A percentile compares a stretch with the other conserved stretches of the same genome.
Evolutionary conservation across 139 green algal species (phyloP).

Genomic region (Tetratostichococcus sp.): DNA sequence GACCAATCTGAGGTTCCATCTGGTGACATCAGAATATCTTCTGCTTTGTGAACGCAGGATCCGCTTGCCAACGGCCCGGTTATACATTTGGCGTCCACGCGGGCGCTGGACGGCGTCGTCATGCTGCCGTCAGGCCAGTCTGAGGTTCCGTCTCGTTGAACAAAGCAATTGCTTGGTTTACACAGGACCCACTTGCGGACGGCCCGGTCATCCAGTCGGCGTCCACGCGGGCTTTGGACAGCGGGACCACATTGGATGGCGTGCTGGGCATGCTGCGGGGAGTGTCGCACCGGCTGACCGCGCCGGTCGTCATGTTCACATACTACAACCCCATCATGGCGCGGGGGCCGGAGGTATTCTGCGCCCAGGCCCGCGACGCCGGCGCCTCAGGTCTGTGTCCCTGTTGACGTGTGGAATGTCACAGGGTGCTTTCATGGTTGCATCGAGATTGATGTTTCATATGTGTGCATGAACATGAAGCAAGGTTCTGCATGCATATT

Average conservation of each 20-base stretch:
- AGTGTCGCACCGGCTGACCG: conserved; percentile 56
- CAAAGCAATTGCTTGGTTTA: neutral
- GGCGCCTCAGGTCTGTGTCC: conserved; percentile 61
- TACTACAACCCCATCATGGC: conserved; percentile 99
- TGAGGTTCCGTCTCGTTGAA: neutral
- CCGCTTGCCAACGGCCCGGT: conserved; percentile 92
- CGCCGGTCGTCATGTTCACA: conserved; percentile 94
- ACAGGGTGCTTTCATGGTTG: too few relatives aligned
- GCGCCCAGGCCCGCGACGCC: conserved; percentile 73
- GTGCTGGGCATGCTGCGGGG: conserved; percentile 69
- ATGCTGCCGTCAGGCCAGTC: neutral
- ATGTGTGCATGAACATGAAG: too few relatives aligned
- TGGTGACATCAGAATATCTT: neutral
- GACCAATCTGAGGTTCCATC: neutral
- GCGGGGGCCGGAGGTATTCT: conserved; percentile 81
- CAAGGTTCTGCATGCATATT: too few relatives aligned
- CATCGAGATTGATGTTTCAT: too few relatives aligned
- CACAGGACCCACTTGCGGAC: conserved; percentile 90
- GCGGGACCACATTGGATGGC: conserved; percentile 69
- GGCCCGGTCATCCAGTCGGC: conserved; percentile 92
- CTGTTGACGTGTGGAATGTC: too few relatives aligned
- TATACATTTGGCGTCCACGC: conserved; percentile 89
- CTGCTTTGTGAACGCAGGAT: conserved; percentile 45
- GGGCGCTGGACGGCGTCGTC: neutral
- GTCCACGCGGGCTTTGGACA: conserved; percentile 80